Percentiles rank a stretch among this genome's conserved stretches.
Evolutionary conservation across 1,284 basidiomycete genomes (phyloP).

Genomic region (Cutaneotrichosporon cavernicola): DNA sequence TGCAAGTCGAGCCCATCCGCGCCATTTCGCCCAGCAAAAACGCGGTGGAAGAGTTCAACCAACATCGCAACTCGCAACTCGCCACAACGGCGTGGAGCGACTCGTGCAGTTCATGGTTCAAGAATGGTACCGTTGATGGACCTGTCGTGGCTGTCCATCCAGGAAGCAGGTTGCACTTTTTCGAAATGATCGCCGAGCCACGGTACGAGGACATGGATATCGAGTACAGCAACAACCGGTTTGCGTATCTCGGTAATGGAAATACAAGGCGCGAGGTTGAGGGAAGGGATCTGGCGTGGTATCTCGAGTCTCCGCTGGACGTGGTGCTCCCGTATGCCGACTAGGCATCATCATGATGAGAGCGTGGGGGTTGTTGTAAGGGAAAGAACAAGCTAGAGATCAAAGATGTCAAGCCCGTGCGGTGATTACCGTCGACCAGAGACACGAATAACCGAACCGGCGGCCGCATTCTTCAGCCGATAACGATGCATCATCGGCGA

Average conservation of each 20-base stretch:
- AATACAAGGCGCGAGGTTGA: conserved; percentile 5
- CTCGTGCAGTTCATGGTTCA: conserved; percentile 36
- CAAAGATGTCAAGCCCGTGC: not conserved
- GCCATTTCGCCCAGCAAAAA: conserved; percentile 28
- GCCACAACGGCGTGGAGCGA: conserved; percentile 32
- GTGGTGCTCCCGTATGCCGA: not conserved
- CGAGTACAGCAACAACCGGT: conserved; percentile 9
- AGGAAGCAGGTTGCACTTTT: conserved; percentile 28
- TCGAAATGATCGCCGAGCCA: conserved; percentile 32
- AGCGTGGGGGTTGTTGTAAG: not conserved
- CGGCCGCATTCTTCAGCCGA: not conserved
- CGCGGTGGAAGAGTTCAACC: conserved; percentile 39
- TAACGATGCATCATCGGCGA: not conserved
- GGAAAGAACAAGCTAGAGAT: too few species aligned
- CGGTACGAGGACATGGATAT: conserved; percentile 43
- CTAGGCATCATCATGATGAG: not conserved
- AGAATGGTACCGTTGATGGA: conserved; percentile 24
- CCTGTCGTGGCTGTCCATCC: conserved; percentile 28
- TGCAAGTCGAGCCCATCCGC: conserved; percentile 15
- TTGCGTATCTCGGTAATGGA: conserved; percentile 7
- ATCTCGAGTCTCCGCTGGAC: not conserved
- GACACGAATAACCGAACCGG: not conserved
- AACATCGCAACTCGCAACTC: conserved; percentile 33
- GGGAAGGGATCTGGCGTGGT: conserved; percentile 4
- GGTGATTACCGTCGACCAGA: not conserved